Percentiles rank a stretch among this genome's conserved stretches.
phyloP scores from a whole-genome alignment of 148 eudicot species.

The Heliosperma pusillum region DNA sequence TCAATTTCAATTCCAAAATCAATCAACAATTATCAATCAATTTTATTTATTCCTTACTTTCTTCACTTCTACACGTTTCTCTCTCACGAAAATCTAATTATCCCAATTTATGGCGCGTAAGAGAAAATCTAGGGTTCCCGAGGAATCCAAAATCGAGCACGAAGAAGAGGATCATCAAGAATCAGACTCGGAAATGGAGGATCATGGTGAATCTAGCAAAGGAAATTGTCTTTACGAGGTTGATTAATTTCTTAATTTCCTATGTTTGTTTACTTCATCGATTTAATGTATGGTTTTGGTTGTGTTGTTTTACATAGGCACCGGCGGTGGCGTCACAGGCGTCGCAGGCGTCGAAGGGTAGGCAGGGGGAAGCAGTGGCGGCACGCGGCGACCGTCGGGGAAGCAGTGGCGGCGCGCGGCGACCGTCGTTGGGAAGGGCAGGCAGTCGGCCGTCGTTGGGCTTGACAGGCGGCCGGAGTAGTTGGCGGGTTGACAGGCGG shows the following conservation, averaged over 20 bases:
- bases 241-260: background rate
- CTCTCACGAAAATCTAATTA: background rate
- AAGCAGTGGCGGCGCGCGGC: no score
- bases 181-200: constrained; percentile 25
- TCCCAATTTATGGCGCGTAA: constrained; percentile 46
- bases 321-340: no score
- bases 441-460: no score
- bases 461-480: no score
- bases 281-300: background rate
- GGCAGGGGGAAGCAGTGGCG: no score
- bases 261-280: background rate
- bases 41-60: constrained; percentile 2
- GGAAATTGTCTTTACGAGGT: constrained; percentile 72
- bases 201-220: constrained; percentile 23
- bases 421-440: no score
- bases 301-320: no score
- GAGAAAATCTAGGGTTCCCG: constrained; percentile 59
- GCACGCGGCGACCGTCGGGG: no score
- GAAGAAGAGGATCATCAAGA: constrained; percentile 27
- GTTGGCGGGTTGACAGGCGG: no score
- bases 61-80: constrained; percentile 13
- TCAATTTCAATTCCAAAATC: background rate
- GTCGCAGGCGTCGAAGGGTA: no score
- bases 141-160: constrained; percentile 31
- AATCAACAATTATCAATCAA: background rate